Evolutionary conservation across 2,329 filamentous ascomycete species (phyloP).

Genomic region (Coniochaeta sp.): DNA sequence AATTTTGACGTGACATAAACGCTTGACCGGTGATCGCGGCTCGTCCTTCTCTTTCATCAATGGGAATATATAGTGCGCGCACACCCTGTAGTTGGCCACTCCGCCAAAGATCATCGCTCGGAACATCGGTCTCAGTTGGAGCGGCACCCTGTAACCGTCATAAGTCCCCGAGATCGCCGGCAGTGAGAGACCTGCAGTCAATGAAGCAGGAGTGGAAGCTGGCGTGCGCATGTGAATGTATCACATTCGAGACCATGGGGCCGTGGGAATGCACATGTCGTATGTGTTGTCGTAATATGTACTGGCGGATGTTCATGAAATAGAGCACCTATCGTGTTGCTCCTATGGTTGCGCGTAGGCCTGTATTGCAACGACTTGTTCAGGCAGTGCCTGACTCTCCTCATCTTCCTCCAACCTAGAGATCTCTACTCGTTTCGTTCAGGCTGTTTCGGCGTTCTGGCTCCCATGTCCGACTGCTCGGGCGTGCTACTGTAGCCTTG

Average conservation of each 20-base stretch:
- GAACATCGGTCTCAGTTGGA: neutral
- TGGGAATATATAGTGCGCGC: neutral
- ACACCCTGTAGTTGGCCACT: neutral
- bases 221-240: neutral
- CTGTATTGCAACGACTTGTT: neutral
- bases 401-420: neutral
- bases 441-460: neutral
- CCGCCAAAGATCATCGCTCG: neutral
- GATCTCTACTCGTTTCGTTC: neutral
- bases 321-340: neutral
- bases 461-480: neutral
- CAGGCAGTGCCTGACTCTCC: neutral
- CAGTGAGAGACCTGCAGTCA: neutral
- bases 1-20: neutral
- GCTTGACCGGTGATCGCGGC: neutral
- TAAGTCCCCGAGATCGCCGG: neutral
- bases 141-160: neutral
- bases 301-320: neutral
- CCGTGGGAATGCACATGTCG: neutral
- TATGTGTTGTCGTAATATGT: neutral
- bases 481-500: slow-evolving; percentile 10
- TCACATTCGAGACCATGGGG: neutral
- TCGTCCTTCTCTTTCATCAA: neutral
- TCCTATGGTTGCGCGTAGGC: neutral
- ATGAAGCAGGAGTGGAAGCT: neutral